phyloP scores from a whole-genome alignment of 2,329 filamentous ascomycete genomes.

The Dothideomycetes sp. region DNA sequence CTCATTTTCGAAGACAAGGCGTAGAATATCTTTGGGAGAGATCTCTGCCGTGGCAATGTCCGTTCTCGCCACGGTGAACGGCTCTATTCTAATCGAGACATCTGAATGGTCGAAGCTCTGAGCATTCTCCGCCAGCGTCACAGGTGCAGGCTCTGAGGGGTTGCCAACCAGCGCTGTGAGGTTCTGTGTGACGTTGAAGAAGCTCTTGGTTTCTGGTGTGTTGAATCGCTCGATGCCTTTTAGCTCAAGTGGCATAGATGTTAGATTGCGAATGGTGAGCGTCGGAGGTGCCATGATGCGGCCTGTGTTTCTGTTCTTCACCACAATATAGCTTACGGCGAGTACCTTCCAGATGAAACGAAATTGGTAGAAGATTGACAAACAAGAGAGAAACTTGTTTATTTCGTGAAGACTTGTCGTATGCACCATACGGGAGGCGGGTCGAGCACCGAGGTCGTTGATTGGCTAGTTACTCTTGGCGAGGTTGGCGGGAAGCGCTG shows the following conservation, averaged over 20 bases:
- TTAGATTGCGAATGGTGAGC: slow-evolving; percentile 74
- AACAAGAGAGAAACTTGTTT: too few species aligned
- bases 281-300: slow-evolving; percentile 10
- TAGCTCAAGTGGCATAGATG: slow-evolving; percentile 60
- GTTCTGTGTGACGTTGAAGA: slow-evolving; percentile 20
- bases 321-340: background rate
- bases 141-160: slow-evolving; percentile 17
- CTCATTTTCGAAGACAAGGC: slow-evolving; percentile 60
- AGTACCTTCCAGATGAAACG: too few species aligned
- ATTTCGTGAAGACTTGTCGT: too few species aligned
- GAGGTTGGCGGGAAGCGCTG: too few species aligned
- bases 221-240: slow-evolving; percentile 65
- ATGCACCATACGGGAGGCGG: too few species aligned
- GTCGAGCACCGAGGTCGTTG: too few species aligned
- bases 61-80: slow-evolving; percentile 57
- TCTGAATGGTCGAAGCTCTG: slow-evolving; percentile 51
- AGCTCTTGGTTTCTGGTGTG: slow-evolving; percentile 29
- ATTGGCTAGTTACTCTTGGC: too few species aligned
- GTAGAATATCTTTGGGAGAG: slow-evolving; percentile 50
- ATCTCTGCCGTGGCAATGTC: slow-evolving; percentile 50
- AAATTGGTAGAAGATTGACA: too few species aligned
- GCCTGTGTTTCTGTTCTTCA: background rate
- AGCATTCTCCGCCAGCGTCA: slow-evolving; percentile 39
- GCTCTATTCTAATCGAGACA: slow-evolving; percentile 50
- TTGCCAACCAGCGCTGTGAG: slow-evolving; percentile 38